Evolutionary conservation across 1,284 basidiomycete genomes (phyloP).

Genomic region (Heimioporus retisporus): DNA sequence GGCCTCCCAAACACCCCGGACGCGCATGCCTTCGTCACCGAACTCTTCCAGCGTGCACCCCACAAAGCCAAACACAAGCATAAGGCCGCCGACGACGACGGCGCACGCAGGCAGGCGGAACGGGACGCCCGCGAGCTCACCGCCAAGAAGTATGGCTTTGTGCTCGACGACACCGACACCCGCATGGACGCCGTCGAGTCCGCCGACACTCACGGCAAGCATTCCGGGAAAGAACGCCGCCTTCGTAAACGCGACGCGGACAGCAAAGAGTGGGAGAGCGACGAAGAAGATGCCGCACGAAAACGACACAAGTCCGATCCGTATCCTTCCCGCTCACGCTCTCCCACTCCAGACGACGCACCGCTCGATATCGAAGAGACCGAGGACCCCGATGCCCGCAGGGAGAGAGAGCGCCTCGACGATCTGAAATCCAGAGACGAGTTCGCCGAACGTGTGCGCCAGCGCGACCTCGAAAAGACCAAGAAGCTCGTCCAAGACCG

Average conservation of each 20-base stretch:
- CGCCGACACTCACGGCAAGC: conserved; percentile 59
- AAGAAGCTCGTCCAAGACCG: conserved; percentile 96
- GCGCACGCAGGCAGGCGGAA: conserved; percentile 69
- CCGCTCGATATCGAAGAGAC: conserved; percentile 48
- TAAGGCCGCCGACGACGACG: conserved; percentile 53
- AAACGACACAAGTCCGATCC: conserved; percentile 69
- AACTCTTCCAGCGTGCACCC: conserved; percentile 84
- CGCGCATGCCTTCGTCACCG: conserved; percentile 81
- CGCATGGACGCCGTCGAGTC: conserved; percentile 54
- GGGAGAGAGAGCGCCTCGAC: conserved; percentile 80
- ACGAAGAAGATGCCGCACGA: conserved; percentile 84
- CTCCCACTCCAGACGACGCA: conserved; percentile 47
- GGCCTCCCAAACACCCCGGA: conserved; percentile 87
- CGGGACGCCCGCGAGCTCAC: conserved; percentile 79
- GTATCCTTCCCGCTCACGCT: conserved; percentile 36
- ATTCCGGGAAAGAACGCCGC: conserved; percentile 67
- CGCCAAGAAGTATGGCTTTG: conserved; percentile 80
- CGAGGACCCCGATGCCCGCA: conserved; percentile 79
- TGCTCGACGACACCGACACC: conserved; percentile 78
- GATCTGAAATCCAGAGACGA: conserved; percentile 93
- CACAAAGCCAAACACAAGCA: conserved; percentile 77
- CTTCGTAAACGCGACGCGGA: conserved; percentile 85
- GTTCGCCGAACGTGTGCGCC: conserved; percentile 90
- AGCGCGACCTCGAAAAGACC: conserved; percentile 87
- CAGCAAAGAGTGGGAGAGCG: conserved; percentile 86